Evolutionary conservation across 768 basidiomycete species (phyloP).

Genomic region (Dacryopinax primogenitus): DNA sequence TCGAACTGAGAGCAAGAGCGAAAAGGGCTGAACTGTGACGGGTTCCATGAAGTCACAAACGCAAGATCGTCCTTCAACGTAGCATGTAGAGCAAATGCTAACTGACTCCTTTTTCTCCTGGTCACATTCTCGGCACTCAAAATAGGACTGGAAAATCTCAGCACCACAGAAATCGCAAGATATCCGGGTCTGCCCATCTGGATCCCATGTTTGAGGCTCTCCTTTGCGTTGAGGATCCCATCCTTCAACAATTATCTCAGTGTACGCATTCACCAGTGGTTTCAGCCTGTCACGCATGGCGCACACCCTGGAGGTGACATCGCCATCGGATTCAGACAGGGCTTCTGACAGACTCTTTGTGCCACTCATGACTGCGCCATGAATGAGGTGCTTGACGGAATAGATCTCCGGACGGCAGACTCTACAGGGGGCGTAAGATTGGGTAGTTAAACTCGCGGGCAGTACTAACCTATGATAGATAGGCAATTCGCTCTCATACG

Average conservation of each 20-base stretch:
- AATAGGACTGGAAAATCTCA: slow-evolving; percentile 72
- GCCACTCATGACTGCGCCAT: not conserved
- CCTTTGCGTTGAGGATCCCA: slow-evolving; percentile 16
- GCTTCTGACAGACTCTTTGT: not conserved
- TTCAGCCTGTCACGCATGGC: slow-evolving; percentile 33
- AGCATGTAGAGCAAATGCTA: slow-evolving; percentile 57
- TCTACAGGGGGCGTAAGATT: slow-evolving; percentile 28
- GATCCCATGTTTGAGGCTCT: slow-evolving; percentile 7
- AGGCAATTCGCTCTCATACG: slow-evolving; percentile 60
- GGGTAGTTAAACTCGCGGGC: not conserved
- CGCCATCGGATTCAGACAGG: not conserved
- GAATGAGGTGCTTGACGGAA: slow-evolving; percentile 43
- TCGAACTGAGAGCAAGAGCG: slow-evolving; percentile 34
- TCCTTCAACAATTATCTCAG: slow-evolving; percentile 11
- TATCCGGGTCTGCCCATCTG: slow-evolving; percentile 23
- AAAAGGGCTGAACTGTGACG: slow-evolving; percentile 43
- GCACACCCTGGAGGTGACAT: not conserved
- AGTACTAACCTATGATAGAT: slow-evolving; percentile 56
- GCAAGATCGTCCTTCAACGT: slow-evolving; percentile 66
- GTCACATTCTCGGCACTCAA: slow-evolving; percentile 49
- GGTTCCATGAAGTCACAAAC: slow-evolving; percentile 48
- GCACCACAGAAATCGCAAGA: slow-evolving; percentile 67
- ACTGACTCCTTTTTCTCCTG: slow-evolving; percentile 31
- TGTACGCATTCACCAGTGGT: slow-evolving; percentile 36
- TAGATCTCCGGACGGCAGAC: slow-evolving; percentile 74